Evolutionary conservation across 257 asterid species (phyloP), one percentile per base, ranked within the genome.

Genomic region (Gentiana straminea): DNA sequence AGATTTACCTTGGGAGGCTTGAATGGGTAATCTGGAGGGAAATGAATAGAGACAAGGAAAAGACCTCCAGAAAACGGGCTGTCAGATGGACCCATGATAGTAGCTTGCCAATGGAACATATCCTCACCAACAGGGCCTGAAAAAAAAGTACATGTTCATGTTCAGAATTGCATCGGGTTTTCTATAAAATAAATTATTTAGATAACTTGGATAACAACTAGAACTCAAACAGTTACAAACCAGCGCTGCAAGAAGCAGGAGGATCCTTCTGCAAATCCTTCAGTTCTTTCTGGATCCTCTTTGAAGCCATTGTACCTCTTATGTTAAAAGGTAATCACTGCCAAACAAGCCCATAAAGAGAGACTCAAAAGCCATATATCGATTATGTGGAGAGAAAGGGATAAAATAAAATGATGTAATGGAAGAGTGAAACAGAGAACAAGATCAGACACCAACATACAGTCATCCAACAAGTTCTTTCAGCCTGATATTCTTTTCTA

Each of bases 11-110:
- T 85, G 1, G 94, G 94, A 55, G 94, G 94, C 68, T 85, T 85
- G 73, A 85, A 84, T 41, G 94, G 94, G 64, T 84, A 84, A 71
- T 84, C 94, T 36, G 94, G 94, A 2, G 94, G 94, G 36, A 81
- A 84, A 63, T 81, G 90, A 74, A 84, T 81, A 9, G 79, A 67
- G 57, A 79, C 83, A 15, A 77, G 67, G 72, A 84, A 84, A 33
- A 84, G 80, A 43, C 90, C 94, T 9, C 94, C 94, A 55, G 87
- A 34, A 69, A 79, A 84, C 15, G 94, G 94, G 71, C 94, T 81
- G 41, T 81, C 94, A 0, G 83, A 52, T 44, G 94, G 94, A 66
- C 90, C 90, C 90, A 84, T 84, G 55, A 84, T 84, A 35, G 94
- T 84, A 57, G 94, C 94, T 67, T 81, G 90, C 89, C 90, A 84